Evolutionary conservation across 2,329 filamentous ascomycete species (phyloP).

Genomic region (Colletotrichum theobromicola): DNA sequence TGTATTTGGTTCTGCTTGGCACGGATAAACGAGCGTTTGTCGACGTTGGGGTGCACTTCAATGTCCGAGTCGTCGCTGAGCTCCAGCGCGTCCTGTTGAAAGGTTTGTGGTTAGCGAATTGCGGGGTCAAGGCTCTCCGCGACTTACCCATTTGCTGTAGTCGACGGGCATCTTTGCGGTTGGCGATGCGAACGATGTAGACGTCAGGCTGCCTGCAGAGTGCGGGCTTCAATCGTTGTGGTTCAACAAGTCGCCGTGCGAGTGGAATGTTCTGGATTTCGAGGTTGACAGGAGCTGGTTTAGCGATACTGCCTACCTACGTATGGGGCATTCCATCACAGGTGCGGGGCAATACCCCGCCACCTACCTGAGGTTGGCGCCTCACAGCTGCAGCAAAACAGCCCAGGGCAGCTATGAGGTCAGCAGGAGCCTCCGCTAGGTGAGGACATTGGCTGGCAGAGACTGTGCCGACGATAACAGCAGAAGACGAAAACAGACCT

Average conservation of each 20-base stretch:
- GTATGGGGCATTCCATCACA: slow-evolving; percentile 16
- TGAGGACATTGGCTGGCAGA: too few species aligned
- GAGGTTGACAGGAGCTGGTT: background rate
- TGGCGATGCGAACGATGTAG: slow-evolving; percentile 8
- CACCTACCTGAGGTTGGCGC: background rate
- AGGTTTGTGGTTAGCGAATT: slow-evolving; percentile 2
- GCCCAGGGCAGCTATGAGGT: slow-evolving; percentile 1
- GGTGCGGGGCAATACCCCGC: slow-evolving; percentile 20
- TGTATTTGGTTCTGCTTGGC: slow-evolving; percentile 99
- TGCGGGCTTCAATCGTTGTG: background rate
- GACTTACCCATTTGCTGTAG: slow-evolving; percentile 72
- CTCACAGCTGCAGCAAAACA: background rate
- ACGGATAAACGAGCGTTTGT: slow-evolving; percentile 97
- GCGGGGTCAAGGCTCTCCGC: background rate
- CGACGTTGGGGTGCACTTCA: slow-evolving; percentile 98
- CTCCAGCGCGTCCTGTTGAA: slow-evolving; percentile 79
- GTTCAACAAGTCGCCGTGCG: background rate
- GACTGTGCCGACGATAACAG: too few species aligned
- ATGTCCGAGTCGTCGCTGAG: slow-evolving; percentile 98
- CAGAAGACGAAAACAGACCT: background rate
- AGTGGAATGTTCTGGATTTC: slow-evolving; percentile 25
- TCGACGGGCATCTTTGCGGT: slow-evolving; percentile 53
- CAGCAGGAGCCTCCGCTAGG: background rate
- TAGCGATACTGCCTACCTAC: background rate
- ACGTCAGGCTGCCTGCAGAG: background rate